A percentile compares a stretch with the other conserved stretches of the same genome.
Conservation (phyloP, 495 filamentous ascomycete species). For the Daldinia grandis region DNA sequence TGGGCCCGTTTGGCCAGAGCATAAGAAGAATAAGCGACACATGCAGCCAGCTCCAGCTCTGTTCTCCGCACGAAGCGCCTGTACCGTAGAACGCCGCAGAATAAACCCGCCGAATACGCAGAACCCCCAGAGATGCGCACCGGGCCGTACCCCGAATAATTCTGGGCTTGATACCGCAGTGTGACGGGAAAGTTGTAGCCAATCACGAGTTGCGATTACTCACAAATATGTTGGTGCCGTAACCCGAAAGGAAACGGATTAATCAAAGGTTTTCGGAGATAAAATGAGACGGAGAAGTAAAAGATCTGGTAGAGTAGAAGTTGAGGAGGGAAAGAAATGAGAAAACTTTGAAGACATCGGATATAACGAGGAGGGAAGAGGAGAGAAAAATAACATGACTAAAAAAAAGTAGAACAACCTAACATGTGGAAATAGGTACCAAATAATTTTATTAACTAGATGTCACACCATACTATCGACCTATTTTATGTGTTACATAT, state of each 20-base stretch:
- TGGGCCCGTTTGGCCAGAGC: slow-evolving; percentile 24
- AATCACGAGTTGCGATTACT: slow-evolving; percentile 25
- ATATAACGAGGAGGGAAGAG: neutral
- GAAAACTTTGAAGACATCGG: no score
- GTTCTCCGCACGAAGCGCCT: slow-evolving; percentile 33
- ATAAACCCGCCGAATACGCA: slow-evolving; percentile 28
- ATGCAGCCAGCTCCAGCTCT: slow-evolving; percentile 27
- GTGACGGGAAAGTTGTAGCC: slow-evolving; percentile 25
- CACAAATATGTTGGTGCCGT: slow-evolving; percentile 2
- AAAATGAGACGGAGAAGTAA: neutral
- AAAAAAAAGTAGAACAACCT: neutral
- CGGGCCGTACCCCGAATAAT: slow-evolving; percentile 35
- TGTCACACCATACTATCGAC: neutral
- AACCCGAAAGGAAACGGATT: slow-evolving; percentile 12
- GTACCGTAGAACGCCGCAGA: slow-evolving; percentile 31
- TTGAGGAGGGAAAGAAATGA: neutral
- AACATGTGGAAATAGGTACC: neutral
- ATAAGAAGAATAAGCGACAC: slow-evolving; percentile 20
- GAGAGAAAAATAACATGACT: neutral
- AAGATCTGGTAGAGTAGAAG: neutral
- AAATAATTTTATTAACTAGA: neutral
- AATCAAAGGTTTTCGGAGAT: neutral
- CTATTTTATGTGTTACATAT: neutral
- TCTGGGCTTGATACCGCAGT: slow-evolving; percentile 5
- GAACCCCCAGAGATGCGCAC: slow-evolving; percentile 19